Conservation (phyloP, 2,329 filamentous ascomycete genomes). For the Colletotrichum navitas region DNA sequence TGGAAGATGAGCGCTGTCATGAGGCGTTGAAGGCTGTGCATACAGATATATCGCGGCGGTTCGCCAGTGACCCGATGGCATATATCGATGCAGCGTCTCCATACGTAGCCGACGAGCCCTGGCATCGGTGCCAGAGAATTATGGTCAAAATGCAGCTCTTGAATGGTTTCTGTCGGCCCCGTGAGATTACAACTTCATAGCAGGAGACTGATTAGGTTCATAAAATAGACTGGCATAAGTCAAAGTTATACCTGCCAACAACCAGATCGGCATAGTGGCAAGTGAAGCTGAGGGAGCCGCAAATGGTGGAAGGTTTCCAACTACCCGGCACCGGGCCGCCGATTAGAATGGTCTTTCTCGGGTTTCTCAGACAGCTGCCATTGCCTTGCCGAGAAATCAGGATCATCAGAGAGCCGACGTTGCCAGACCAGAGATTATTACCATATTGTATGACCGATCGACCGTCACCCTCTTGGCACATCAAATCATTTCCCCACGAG, state of each 20-base stretch:
- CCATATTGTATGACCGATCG: constrained; percentile 20
- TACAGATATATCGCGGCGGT: not conserved
- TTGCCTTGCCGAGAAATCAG: constrained; percentile 9
- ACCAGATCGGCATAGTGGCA: constrained; percentile 2
- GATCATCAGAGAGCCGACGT: constrained; percentile 9
- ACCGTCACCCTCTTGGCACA: not conserved
- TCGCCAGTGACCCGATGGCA: not conserved
- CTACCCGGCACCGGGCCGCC: constrained; percentile 25
- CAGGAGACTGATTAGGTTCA: not conserved
- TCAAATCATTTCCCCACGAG: not conserved
- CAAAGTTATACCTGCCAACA: constrained; percentile 1
- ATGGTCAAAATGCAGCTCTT: not conserved
- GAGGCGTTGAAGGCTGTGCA: not conserved
- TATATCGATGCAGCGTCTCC: not conserved
- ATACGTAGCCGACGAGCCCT: not conserved
- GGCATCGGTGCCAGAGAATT: not conserved
- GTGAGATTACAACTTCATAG: not conserved
- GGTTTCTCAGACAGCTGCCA: constrained; percentile 17
- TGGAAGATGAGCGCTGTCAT: not conserved
- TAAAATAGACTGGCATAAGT: not conserved
- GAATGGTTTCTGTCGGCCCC: not conserved
- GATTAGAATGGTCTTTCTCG: constrained; percentile 6
- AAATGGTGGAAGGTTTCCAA: constrained; percentile 15
- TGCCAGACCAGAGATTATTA: constrained; percentile 12
- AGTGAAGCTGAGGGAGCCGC: constrained; percentile 7